Percentiles rank a stretch among this genome's conserved stretches.
These are phyloP conservation scores for Heliamphora ciliata DNA, from an alignment of 179 eudicot species.

Conservation along the genomic window DNA sequence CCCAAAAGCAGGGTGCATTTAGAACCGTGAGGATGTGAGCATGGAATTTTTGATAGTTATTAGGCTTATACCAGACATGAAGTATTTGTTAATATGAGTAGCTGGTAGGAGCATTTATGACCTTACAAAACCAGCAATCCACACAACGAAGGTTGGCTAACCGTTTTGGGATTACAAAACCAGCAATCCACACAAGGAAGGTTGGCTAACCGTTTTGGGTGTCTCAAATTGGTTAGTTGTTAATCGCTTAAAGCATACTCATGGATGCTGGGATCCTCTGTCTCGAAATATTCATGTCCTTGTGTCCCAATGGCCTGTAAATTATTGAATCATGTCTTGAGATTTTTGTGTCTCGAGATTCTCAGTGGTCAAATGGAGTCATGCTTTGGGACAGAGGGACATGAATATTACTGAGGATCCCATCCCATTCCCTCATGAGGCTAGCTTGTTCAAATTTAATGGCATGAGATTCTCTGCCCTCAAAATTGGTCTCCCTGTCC, in stretches of 20 bases:
- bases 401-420: no score
- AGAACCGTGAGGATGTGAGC: neutral
- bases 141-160: neutral
- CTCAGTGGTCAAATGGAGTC: no score
- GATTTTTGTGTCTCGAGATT: no score
- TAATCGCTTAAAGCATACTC: neutral
- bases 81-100: neutral
- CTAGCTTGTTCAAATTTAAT: neutral
- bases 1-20: neutral
- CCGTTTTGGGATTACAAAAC: neutral
- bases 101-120: conserved; percentile 15
- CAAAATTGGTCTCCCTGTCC: no score
- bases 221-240: neutral
- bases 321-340: no score
- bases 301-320: no score
- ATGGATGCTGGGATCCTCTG: neutral
- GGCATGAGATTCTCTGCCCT: neutral
- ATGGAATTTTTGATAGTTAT: neutral
- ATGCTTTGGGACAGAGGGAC: no score
- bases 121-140: no score
- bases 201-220: neutral
- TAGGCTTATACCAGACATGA: neutral
- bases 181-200: no score
- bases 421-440: neutral
- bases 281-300: no score